A percentile compares a stretch with the other conserved stretches of the same genome.
Conservation (phyloP, 805 yeast species). For the Saccharomyces mikatae region DNA sequence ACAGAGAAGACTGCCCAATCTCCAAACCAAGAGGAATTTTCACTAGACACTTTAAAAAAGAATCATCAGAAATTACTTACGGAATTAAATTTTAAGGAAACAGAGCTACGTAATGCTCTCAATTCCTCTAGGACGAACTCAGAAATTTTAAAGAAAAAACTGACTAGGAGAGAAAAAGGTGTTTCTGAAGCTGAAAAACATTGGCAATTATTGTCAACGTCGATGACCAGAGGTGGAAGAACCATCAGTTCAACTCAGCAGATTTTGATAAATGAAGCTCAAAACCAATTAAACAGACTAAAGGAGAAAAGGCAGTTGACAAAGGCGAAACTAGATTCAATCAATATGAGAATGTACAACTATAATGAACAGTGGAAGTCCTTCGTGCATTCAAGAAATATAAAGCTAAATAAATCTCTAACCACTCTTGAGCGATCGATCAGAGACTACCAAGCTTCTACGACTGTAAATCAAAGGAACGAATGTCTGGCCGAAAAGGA, state of each 20-base stretch:
- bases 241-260: constrained; percentile 10
- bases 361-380: constrained; percentile 6
- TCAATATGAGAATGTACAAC: constrained; percentile 7
- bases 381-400: constrained; percentile 10
- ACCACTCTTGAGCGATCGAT: constrained; percentile 15
- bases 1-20: background rate
- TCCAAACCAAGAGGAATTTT: background rate
- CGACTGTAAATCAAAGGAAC: constrained; percentile 12
- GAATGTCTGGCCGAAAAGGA: constrained; percentile 13
- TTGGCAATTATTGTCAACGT: constrained; percentile 2
- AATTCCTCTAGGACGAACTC: constrained; percentile 12
- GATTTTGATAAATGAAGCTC: constrained; percentile 13
- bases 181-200: constrained; percentile 13
- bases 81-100: constrained; percentile 6
- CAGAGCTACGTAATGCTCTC: constrained; percentile 6
- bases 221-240: background rate
- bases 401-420: constrained; percentile 12
- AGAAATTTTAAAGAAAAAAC: constrained; percentile 18
- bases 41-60: background rate
- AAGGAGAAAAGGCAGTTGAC: constrained; percentile 14
- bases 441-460: constrained; percentile 9
- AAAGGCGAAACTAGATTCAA: constrained; percentile 12
- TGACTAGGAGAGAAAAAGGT: constrained; percentile 18
- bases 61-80: constrained; percentile 2
- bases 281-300: constrained; percentile 4